A percentile compares a stretch with the other conserved stretches of the same genome.
Conservation (phyloP, 2,329 filamentous ascomycete species). For the Alternaria sp. region DNA sequence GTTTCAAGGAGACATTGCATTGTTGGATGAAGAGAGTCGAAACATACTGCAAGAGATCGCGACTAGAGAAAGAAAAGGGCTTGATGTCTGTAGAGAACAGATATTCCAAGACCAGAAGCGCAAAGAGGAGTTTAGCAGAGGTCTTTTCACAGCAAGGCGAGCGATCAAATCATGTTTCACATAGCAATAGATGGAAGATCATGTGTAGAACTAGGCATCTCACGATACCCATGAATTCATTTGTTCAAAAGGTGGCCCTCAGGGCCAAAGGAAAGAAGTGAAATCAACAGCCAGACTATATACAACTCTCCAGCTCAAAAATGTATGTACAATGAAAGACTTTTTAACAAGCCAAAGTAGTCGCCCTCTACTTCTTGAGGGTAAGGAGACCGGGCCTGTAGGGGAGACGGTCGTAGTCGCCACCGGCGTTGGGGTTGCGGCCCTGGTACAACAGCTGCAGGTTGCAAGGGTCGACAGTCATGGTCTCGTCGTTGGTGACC, state of each 20-base stretch:
- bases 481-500: conserved; percentile 64
- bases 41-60: conserved; percentile 10
- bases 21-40: conserved; percentile 1
- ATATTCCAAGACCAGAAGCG: not conserved
- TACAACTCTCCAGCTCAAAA: conserved; percentile 6
- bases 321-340: conserved; percentile 10
- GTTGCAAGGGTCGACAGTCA: conserved; percentile 68
- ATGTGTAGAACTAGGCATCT: not conserved
- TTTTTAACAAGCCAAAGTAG: not conserved
- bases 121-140: not conserved
- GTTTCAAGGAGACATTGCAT: not conserved
- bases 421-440: conserved; percentile 49
- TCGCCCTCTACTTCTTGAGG: conserved; percentile 5
- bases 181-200: not conserved
- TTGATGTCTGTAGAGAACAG: conserved; percentile 16
- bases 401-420: conserved; percentile 59
- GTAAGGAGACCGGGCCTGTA: conserved; percentile 57
- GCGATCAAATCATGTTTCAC: conserved; percentile 7
- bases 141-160: not conserved
- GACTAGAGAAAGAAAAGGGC: conserved; percentile 11
- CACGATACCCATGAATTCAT: not conserved
- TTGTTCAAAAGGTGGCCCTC: not conserved
- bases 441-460: conserved; percentile 71
- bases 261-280: not conserved
- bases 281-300: conserved; percentile 3